Evolutionary conservation across 2,329 filamentous ascomycete species (phyloP).

Genomic region (Clarireedia hainanense): DNA sequence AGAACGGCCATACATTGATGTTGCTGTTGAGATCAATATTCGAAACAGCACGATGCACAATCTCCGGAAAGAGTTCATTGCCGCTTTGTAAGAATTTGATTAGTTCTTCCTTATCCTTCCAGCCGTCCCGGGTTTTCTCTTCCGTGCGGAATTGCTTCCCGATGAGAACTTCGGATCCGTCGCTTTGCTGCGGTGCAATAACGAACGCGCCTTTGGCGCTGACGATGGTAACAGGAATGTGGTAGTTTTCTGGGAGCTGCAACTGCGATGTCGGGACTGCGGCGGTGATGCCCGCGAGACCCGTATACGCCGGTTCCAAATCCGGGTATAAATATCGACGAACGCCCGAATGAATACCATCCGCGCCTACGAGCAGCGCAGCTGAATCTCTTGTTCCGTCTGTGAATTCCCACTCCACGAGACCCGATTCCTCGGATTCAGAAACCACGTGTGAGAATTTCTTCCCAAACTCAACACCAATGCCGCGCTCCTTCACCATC

Average conservation of each 20-base stretch:
- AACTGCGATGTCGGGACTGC: conserved; percentile 19
- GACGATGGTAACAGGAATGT: conserved; percentile 16
- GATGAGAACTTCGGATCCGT: conserved; percentile 42
- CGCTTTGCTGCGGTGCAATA: conserved; percentile 39
- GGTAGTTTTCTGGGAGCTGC: conserved; percentile 15
- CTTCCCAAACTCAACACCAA: conserved; percentile 39
- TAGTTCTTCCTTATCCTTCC: conserved; percentile 37
- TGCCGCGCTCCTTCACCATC: conserved; percentile 32
- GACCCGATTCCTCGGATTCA: conserved; percentile 30
- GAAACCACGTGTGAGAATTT: conserved; percentile 39
- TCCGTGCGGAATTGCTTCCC: conserved; percentile 36
- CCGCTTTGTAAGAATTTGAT: conserved; percentile 31
- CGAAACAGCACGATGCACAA: conserved; percentile 34
- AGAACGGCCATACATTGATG: conserved; percentile 39
- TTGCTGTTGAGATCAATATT: conserved; percentile 27
- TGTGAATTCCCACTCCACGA: conserved; percentile 39
- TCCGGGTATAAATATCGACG: conserved; percentile 43
- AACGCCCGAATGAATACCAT: conserved; percentile 52
- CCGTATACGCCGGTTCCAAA: conserved; percentile 41
- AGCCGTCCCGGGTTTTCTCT: conserved; percentile 34
- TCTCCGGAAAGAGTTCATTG: conserved; percentile 28
- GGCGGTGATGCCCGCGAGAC: conserved; percentile 34
- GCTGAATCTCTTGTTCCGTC: conserved; percentile 37
- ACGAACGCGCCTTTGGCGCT: conserved; percentile 38
- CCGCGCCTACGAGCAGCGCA: conserved; percentile 44